These are phyloP conservation scores for Apiospora aurea DNA, from an alignment of 2,329 filamentous ascomycete genomes.

Conservation along the genomic window DNA sequence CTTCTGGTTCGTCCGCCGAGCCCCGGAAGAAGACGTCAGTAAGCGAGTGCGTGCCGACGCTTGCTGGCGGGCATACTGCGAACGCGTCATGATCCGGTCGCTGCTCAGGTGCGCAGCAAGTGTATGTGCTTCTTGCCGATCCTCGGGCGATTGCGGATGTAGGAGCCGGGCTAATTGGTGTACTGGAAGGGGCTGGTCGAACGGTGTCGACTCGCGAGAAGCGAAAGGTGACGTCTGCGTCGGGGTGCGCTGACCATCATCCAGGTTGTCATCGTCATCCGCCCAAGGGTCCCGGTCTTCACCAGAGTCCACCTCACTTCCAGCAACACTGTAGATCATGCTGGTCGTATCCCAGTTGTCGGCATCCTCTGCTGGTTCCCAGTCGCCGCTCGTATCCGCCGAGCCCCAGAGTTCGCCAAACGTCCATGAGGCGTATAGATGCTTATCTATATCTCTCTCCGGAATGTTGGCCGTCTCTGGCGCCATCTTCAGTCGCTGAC, in stretches of 20 bases:
- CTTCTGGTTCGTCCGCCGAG: slow-evolving; percentile 42
- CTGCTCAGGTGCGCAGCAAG: slow-evolving; percentile 81
- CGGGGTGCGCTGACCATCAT: slow-evolving; percentile 71
- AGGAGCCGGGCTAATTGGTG: slow-evolving; percentile 80
- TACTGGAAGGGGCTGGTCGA: slow-evolving; percentile 70
- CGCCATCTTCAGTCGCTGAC: slow-evolving; percentile 61
- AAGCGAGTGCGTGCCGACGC: slow-evolving; percentile 75
- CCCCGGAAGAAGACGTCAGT: slow-evolving; percentile 58
- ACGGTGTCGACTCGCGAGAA: slow-evolving; percentile 61
- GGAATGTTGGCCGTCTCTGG: slow-evolving; percentile 49
- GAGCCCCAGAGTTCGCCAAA: slow-evolving; percentile 85
- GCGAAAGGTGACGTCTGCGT: slow-evolving; percentile 69
- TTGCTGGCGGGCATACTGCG: slow-evolving; percentile 73
- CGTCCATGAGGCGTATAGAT: slow-evolving; percentile 86
- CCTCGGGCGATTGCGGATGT: slow-evolving; percentile 78
- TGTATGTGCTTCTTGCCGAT: slow-evolving; percentile 80
- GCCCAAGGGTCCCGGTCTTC: slow-evolving; percentile 57
- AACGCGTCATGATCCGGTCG: slow-evolving; percentile 79
- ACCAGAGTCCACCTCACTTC: slow-evolving; percentile 49
- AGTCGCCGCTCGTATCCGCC: slow-evolving; percentile 82
- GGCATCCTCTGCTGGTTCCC: slow-evolving; percentile 61
- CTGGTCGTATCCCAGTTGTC: slow-evolving; percentile 80
- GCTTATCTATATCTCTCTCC: slow-evolving; percentile 74
- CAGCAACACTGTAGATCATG: slow-evolving; percentile 61
- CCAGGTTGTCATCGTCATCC: slow-evolving; percentile 52